phyloP scores from a whole-genome alignment of 78 protist genomes.

The Dictyostelium capitatum region DNA sequence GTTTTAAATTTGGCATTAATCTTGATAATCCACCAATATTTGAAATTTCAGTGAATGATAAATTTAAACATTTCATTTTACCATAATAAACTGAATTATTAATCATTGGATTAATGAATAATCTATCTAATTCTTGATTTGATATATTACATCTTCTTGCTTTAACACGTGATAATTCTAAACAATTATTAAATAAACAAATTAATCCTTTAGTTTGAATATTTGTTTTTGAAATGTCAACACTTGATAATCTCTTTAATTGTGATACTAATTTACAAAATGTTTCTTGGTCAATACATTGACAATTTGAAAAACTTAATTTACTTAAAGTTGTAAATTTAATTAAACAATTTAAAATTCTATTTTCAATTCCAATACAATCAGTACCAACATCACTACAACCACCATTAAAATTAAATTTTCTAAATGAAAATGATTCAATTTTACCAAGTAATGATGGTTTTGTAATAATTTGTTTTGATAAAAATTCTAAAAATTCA shows the following conservation, averaged over 20 bases:
- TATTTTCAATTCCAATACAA: not conserved
- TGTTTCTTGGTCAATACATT: not conserved
- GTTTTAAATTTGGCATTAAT: constrained; percentile 19
- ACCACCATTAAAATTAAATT: no score
- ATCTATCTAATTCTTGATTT: not conserved
- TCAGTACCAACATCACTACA: no score
- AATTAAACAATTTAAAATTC: not conserved
- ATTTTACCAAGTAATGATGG: no score
- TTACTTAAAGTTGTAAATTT: not conserved
- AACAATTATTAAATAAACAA: not conserved
- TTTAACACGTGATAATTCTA: not conserved
- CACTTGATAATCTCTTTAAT: not conserved
- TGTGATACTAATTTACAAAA: not conserved
- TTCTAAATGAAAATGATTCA: not conserved
- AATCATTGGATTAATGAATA: not conserved
- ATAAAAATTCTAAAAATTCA: constrained; percentile 13
- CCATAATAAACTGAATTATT: not conserved
- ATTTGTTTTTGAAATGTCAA: constrained; percentile 40
- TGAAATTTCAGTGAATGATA: constrained; percentile 8
- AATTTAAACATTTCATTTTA: constrained; percentile 19
- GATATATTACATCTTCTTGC: constrained; percentile 5
- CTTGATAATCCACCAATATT: not conserved
- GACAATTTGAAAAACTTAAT: not conserved
- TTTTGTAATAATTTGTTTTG: not conserved
- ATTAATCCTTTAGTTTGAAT: constrained; percentile 8